Percentiles rank a stretch among this genome's conserved stretches.
Evolutionary conservation across 2,329 filamentous ascomycete genomes (phyloP).

Genomic region (Sordariomycetes sp.): DNA sequence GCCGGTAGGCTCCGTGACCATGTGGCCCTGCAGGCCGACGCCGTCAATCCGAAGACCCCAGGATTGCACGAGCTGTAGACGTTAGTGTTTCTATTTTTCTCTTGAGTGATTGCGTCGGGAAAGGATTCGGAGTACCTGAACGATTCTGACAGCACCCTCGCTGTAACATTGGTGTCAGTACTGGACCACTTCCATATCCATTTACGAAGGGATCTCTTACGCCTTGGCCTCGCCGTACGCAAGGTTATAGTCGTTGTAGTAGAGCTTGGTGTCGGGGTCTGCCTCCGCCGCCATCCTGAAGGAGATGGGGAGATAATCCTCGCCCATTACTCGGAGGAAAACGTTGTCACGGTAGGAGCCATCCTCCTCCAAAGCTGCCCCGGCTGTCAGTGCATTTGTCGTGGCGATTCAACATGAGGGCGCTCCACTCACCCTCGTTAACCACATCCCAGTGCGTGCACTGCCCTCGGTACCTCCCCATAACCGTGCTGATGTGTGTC

Average conservation of each 20-base stretch:
- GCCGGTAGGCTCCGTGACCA: constrained; percentile 25
- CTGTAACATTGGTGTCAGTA: background rate
- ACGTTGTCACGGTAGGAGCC: constrained; percentile 32
- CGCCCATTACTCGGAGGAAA: constrained; percentile 36
- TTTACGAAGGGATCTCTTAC: background rate
- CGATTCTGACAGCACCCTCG: constrained; percentile 18
- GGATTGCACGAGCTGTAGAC: constrained; percentile 12
- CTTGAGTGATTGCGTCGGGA: background rate
- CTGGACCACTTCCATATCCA: background rate
- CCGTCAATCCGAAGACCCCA: constrained; percentile 36
- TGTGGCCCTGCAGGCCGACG: constrained; percentile 39
- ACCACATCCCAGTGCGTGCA: constrained; percentile 44
- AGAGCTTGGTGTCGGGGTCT: constrained; percentile 35
- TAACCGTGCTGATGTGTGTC: constrained; percentile 37
- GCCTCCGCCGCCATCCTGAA: constrained; percentile 35
- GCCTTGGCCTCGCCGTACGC: constrained; percentile 26
- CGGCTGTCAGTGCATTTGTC: background rate
- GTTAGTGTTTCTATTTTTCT: background rate
- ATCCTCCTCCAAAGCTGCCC: constrained; percentile 31
- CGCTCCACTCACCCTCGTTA: constrained; percentile 27
- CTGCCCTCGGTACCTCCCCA: constrained; percentile 30
- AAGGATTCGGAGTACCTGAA: constrained; percentile 9
- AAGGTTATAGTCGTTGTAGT: constrained; percentile 43
- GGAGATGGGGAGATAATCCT: constrained; percentile 36
- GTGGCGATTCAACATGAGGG: too few species aligned